These are phyloP conservation scores for Sugiyamaella sp. DNA, from an alignment of 1,139 yeast genomes.

Conservation along the genomic window DNA sequence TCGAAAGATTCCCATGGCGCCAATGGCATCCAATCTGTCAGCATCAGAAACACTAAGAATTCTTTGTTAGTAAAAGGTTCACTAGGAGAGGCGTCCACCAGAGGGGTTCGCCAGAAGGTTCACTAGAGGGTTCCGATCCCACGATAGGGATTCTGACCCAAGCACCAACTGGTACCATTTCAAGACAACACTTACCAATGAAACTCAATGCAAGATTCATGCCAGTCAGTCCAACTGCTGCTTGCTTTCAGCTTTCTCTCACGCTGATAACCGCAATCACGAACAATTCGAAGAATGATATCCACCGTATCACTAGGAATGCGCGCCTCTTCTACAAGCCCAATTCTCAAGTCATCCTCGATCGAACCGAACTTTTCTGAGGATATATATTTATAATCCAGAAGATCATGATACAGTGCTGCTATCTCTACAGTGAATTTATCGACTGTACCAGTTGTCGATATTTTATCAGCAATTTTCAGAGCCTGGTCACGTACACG, in stretches of 20 bases:
- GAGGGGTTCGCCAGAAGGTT: no score
- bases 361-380: slow-evolving; percentile 17
- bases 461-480: slow-evolving; percentile 31
- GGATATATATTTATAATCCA: slow-evolving; percentile 42
- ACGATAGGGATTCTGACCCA: no score
- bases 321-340: slow-evolving; percentile 28
- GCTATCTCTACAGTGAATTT: slow-evolving; percentile 41
- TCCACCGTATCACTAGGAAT: slow-evolving; percentile 29
- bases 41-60: slow-evolving; percentile 43
- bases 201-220: slow-evolving; percentile 37
- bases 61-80: background rate
- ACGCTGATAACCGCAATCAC: slow-evolving; percentile 39
- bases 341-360: slow-evolving; percentile 23
- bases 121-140: no score
- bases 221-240: slow-evolving; percentile 40
- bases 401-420: slow-evolving; percentile 45
- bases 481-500: slow-evolving; percentile 40
- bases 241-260: slow-evolving; percentile 35
- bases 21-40: slow-evolving; percentile 46
- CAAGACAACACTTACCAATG: slow-evolving; percentile 39
- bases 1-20: slow-evolving; percentile 44
- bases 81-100: no score
- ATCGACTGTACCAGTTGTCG: slow-evolving; percentile 29
- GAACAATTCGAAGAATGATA: slow-evolving; percentile 36
- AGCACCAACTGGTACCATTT: no score